Evolutionary conservation across 306 rosid species (phyloP), one percentile per base, ranked within the genome.

Genomic region (Citrullus amarus): DNA sequence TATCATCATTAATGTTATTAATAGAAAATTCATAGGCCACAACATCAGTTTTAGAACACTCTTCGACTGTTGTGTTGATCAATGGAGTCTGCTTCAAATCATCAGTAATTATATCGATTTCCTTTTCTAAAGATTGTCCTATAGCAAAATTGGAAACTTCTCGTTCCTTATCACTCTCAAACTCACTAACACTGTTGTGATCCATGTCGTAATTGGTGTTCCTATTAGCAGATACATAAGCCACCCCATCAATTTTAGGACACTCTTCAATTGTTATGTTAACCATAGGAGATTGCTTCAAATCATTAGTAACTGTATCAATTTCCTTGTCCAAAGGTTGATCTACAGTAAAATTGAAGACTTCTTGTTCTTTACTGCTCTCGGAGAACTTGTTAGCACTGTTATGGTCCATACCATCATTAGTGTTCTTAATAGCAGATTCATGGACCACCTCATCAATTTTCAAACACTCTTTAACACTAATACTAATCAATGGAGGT

Each of bases 241-340:
- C 77, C 34, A 78, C 30, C 8, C 6, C 76, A 56, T 17, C 88
- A 70, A 72, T 84, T 76, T 81, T 80, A 66, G 18, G 66, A 44
- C 85, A 81, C 66, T 70, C 75, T 43, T 67, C 81, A 58, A 80
- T 81, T 38, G 9, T 30, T 75, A 81, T 80, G 77, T 32, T 67
- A 15, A 69, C 74, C 41, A 78, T 63, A 60, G 79, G 58, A 39
- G 79, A 50, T 30, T n/a, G 63, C 75, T 84, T 75, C 36, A 17
- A n/a, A 51, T 89, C 88, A 82, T 86, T 83, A 61, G 81, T 80
- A 85, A 83, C 70, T 78, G 63, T 39, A 75, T 81, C 69, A 59
- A 78, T 38, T 80, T 86, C 85, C 57, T 80, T 58, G 9, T 56
- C 46, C 32, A 79, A 59, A 60, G 84, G 83, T 44, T 79, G 82